Evolutionary conservation across 2,329 filamentous ascomycete species (phyloP), one percentile per base, ranked within the genome.

Genomic region (Fusarium fujikuroi): DNA sequence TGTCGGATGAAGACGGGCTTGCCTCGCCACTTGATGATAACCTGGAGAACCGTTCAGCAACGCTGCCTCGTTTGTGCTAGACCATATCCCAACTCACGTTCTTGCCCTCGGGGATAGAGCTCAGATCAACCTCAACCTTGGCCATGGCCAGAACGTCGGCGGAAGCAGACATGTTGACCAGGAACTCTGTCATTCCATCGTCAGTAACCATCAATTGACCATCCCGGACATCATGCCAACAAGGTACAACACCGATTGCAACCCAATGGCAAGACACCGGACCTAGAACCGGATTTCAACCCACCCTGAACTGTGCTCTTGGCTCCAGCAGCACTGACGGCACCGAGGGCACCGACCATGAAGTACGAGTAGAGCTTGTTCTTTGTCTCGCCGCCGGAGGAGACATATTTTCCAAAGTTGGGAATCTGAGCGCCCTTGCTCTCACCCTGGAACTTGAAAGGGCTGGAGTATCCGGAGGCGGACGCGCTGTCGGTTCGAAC

Each of bases 1-100:
- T 99, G 96, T 85, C 96, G 95, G 91, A 99, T 95, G 89, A 99
- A 99, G 84, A 99, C 95, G 84, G 96, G 96, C 93, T 99, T 99
- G 84, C 96, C 96, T 89, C 96, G 93, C 96, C 96, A 99, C 89
- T 99, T 99, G 90, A 99, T 97, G 85, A 99, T 97, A 84, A 99
- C 92, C 93, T 95, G 80, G 43, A 40, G 23, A 59, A 28, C 52
- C 50, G 15, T 61, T 69, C 40, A 72, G 61, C 30, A 34, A 62
- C 44, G 53, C n/a, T 43, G 36, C 44, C 10, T 46, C 32, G 21
- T 44, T 62, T 30, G 10, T 65, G 32, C 37, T 53, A 50, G 46
- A 32, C 36, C 28, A 44, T 69, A 60, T 65, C 34, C 60, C 59
- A 57, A 88, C 92, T 84, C 88, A 95, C 96, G 88, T 99, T 99